Conservation (phyloP, 2,329 filamentous ascomycete genomes). For the Raffaelea ambrosiae region DNA sequence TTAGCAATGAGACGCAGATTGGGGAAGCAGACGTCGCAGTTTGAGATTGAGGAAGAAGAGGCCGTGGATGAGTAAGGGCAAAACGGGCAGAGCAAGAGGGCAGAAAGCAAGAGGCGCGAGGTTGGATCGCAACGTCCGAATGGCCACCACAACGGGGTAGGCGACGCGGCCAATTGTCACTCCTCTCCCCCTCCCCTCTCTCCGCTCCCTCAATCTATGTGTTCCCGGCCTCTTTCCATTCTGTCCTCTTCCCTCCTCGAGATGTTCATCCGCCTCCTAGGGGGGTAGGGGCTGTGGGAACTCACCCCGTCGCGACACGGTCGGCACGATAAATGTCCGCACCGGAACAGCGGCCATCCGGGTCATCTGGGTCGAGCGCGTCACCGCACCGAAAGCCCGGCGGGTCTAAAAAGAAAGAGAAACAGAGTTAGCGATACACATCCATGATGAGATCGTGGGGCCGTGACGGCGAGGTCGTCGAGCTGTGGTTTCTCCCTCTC, state of each 20-base stretch:
- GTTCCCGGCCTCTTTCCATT: no score
- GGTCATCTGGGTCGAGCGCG: conserved; percentile 32
- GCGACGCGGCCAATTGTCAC: not conserved
- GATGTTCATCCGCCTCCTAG: no score
- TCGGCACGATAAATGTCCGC: conserved; percentile 47
- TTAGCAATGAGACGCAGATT: conserved; percentile 14
- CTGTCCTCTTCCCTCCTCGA: no score
- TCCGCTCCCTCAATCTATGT: no score
- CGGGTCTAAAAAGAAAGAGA: conserved; percentile 36
- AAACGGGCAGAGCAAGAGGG: no score
- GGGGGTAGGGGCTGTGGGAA: conserved; percentile 7
- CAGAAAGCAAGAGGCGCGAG: no score
- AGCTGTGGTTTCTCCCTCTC: not conserved
- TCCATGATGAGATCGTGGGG: no score
- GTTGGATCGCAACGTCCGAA: no score
- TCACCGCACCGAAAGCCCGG: conserved; percentile 36
- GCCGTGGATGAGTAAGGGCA: not conserved
- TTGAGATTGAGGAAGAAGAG: not conserved
- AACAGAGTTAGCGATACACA: no score
- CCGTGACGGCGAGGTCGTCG: no score
- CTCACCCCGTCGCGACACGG: conserved; percentile 54
- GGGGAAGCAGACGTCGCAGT: not conserved
- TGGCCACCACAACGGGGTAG: not conserved
- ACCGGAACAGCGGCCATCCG: conserved; percentile 5
- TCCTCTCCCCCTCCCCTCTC: no score